Evolutionary conservation across 192 early-diverging fungal genomes (phyloP).

Genomic region (Diversispora epigaea): DNA sequence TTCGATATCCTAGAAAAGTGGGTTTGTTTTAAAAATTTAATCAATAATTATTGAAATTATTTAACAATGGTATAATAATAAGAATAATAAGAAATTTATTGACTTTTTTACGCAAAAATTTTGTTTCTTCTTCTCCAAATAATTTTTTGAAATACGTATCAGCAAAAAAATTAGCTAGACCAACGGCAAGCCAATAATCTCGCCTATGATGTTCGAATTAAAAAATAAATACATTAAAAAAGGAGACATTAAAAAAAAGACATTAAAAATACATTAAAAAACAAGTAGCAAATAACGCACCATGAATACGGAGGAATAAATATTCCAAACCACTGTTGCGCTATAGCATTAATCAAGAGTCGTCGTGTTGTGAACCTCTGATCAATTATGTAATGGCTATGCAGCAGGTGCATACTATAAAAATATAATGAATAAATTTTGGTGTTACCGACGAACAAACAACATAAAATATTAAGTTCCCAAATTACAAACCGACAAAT

Average conservation of each 20-base stretch:
- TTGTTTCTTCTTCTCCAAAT: conserved; percentile 87
- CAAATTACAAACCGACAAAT: conserved; percentile 11
- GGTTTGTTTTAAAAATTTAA: background rate
- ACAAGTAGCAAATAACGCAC: background rate
- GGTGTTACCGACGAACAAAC: too few species aligned
- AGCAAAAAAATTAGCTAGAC: conserved; percentile 75
- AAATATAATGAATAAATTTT: too few species aligned
- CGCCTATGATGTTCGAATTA: conserved; percentile 48
- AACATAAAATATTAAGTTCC: conserved; percentile 54
- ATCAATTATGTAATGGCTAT: conserved; percentile 78
- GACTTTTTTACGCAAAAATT: conserved; percentile 76
- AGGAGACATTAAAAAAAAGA: background rate
- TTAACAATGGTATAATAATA: background rate
- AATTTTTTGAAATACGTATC: conserved; percentile 74
- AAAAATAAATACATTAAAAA: too few species aligned
- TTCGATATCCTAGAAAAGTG: conserved; percentile 70
- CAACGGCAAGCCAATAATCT: conserved; percentile 88
- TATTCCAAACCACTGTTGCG: conserved; percentile 94
- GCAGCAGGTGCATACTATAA: conserved; percentile 64
- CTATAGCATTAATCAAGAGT: conserved; percentile 66
- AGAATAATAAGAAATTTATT: background rate
- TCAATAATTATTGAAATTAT: background rate
- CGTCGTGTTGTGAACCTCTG: conserved; percentile 82
- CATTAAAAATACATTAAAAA: background rate
- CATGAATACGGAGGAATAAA: conserved; percentile 62